phyloP scores from a whole-genome alignment of 352 stramenopile genomes.

The Thraustochytrium aureum region DNA sequence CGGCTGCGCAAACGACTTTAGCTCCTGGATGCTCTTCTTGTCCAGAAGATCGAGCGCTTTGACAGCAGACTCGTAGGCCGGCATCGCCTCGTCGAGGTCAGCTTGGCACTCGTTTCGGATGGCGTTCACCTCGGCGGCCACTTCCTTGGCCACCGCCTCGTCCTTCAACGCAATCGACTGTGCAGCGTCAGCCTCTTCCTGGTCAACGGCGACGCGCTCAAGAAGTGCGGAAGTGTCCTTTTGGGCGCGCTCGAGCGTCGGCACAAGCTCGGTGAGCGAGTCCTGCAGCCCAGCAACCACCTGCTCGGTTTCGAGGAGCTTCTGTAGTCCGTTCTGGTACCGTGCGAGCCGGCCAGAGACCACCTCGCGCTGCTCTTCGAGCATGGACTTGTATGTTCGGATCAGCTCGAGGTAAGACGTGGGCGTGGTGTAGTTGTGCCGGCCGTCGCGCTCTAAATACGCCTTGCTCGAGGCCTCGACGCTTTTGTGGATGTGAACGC shows the following conservation, averaged over 20 bases:
- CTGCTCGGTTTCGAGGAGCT: conserved; percentile 86
- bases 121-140: conserved; percentile 81
- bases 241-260: conserved; percentile 79
- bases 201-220: conserved; percentile 81
- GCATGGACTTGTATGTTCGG: conserved; percentile 84
- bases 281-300: conserved; percentile 86
- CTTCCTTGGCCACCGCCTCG: conserved; percentile 62
- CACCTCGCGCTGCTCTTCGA: conserved; percentile 75
- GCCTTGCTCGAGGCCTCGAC: conserved; percentile 77
- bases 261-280: conserved; percentile 84
- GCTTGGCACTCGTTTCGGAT: conserved; percentile 90
- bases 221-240: conserved; percentile 78
- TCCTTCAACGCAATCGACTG: conserved; percentile 82
- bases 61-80: conserved; percentile 83
- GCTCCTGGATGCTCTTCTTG: conserved; percentile 84
- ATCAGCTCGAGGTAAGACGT: conserved; percentile 95
- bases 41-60: conserved; percentile 83
- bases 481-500: conserved; percentile 85
- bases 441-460: conserved; percentile 75
- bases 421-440: conserved; percentile 89
- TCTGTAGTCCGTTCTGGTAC: conserved; percentile 75
- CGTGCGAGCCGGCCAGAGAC: conserved; percentile 75
- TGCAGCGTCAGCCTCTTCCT: conserved; percentile 83
- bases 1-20: conserved; percentile 87
- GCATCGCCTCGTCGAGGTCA: conserved; percentile 87